These are phyloP conservation scores for Saposhnikovia divaricata DNA, from an alignment of 129 eudicot species.

Conservation along the genomic window DNA sequence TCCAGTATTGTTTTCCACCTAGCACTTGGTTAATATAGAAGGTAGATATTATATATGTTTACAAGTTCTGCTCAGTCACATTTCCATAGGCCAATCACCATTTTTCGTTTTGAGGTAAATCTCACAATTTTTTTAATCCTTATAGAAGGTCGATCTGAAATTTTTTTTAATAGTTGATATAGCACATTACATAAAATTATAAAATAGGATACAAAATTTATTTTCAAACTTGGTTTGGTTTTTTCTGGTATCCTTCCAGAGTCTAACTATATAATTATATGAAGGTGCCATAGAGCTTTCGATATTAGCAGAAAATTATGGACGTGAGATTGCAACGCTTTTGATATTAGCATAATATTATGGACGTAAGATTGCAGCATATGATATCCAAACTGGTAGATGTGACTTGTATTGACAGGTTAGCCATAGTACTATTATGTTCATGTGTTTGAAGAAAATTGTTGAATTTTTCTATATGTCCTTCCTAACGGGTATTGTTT, in stretches of 20 bases:
- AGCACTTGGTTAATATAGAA: too few relatives aligned
- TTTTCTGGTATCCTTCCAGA: background rate
- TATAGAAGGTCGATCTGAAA: too few relatives aligned
- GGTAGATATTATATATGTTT: too few relatives aligned
- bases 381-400: constrained; percentile 93
- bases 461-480: background rate
- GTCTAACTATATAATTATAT: constrained; percentile 13
- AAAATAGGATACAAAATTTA: too few relatives aligned
- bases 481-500: constrained; percentile 2
- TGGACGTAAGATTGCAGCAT: constrained; percentile 95
- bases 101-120: too few relatives aligned
- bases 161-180: background rate
- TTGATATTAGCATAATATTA: too few relatives aligned
- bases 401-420: constrained; percentile 99
- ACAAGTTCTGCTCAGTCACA: too few relatives aligned
- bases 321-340: too few relatives aligned
- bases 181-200: too few relatives aligned
- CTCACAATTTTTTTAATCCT: too few relatives aligned
- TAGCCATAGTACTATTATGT: constrained; percentile 7
- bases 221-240: background rate
- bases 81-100: too few relatives aligned
- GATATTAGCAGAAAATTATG: constrained; percentile 76
- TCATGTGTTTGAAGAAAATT: background rate
- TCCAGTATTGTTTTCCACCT: too few relatives aligned
- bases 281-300: constrained; percentile 98